Evolutionary conservation across 768 basidiomycete genomes (phyloP), one percentile per base, ranked within the genome.

Genomic region (Tephrocybe sp.): DNA sequence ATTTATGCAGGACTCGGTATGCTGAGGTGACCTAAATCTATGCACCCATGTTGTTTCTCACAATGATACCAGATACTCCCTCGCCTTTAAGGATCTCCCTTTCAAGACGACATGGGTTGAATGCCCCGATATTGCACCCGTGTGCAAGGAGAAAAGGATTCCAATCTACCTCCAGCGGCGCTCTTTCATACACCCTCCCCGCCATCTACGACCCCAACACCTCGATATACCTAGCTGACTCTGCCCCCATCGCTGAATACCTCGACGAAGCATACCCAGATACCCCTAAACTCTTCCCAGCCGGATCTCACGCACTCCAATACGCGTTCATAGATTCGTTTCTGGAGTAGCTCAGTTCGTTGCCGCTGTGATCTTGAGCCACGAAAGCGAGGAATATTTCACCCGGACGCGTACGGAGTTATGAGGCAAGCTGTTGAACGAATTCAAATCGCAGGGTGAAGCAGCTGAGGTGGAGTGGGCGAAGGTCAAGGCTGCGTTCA

Each of bases 101-200:
- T n/a, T n/a, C n/a, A n/a, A n/a, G n/a, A n/a, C n/a, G n/a, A n/a
- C 33, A 45, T 76, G 73, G 73, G 60, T 76, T 18, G 72, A 75
- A 45, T 73, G 63, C 55, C 68, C 72, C 13, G 69, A 76, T 50
- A 72, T 78, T 27, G 67, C 62, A 24, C 27, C 59, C 0, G 46
- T 66, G 16, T 64, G 65, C 37, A 69, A 63, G 22, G 55, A 59
- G 36, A 57, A 69, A 8, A n/a, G 66, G 68, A 12, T 65, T 68
- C 10, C 50, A 59, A 8, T 48, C 74, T 18, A 72, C 66, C 3
- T 25, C 53, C 13, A 57, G 49, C 42, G 58, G 64, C 16, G 68
- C n/a, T n/a, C n/a, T n/a, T n/a, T n/a, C n/a, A n/a, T n/a, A 61
- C n/a, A n/a, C n/a, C n/a, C n/a, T n/a, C n/a, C n/a, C n/a, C n/a